Evolutionary conservation across 2,329 filamentous ascomycete genomes (phyloP).

Genomic region (Monascus ruber): DNA sequence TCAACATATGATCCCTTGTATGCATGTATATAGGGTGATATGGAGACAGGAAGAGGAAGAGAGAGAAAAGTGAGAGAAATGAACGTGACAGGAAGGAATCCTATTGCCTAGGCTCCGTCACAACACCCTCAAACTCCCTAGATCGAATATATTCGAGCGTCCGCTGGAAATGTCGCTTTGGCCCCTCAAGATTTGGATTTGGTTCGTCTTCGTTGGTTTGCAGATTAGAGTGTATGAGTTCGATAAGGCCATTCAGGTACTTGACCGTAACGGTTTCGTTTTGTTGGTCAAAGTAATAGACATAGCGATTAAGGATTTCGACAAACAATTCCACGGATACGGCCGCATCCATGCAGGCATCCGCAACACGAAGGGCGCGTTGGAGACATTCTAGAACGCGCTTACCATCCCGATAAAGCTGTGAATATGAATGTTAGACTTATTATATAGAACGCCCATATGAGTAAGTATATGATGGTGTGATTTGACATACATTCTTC

Average conservation of each 20-base stretch:
- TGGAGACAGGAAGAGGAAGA: too few species aligned
- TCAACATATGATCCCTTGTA: too few species aligned
- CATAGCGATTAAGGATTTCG: slow-evolving; percentile 94
- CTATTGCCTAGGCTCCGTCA: slow-evolving; percentile 50
- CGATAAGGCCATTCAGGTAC: slow-evolving; percentile 94
- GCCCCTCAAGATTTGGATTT: slow-evolving; percentile 71
- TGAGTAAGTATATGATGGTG: slow-evolving; percentile 1
- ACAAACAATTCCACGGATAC: slow-evolving; percentile 97
- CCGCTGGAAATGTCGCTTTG: slow-evolving; percentile 85
- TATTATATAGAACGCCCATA: slow-evolving; percentile 8
- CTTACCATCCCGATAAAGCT: slow-evolving; percentile 96
- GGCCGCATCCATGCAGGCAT: slow-evolving; percentile 97
- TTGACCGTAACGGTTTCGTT: slow-evolving; percentile 98
- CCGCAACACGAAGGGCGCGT: slow-evolving; percentile 85
- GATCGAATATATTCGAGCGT: slow-evolving; percentile 88
- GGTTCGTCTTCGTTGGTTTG: slow-evolving; percentile 58
- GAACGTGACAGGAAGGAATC: too few species aligned
- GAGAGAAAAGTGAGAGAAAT: too few species aligned
- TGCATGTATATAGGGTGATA: too few species aligned
- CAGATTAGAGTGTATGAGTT: slow-evolving; percentile 94
- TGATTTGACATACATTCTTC: slow-evolving; percentile 50
- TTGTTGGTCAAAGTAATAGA: slow-evolving; percentile 98
- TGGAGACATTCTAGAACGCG: slow-evolving; percentile 93
- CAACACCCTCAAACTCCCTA: slow-evolving; percentile 85
- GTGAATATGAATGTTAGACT: slow-evolving; percentile 4